Evolutionary conservation across 768 basidiomycete species (phyloP), one percentile per base, ranked within the genome.

Genomic region (Leucosporidium creatinivorum): DNA sequence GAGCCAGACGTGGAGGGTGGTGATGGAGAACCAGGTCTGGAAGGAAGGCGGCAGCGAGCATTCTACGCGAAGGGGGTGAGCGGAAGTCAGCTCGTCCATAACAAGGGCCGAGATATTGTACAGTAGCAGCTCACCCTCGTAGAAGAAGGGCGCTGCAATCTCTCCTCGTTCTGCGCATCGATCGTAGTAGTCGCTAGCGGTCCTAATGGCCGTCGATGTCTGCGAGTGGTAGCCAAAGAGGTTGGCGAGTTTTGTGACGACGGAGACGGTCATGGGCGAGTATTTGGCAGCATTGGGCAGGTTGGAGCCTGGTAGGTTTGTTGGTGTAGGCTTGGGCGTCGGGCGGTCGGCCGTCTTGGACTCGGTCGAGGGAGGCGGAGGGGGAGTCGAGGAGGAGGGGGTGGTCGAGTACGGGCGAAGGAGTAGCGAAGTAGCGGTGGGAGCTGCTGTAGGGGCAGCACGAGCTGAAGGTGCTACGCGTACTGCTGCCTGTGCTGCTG

Each of bases 21-120:
- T 91, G 60, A 96, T 80, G 6, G 89, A 90, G 80, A 97, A 97
- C 89, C 93, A 97, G 21, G 94, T 90, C 75, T 97, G 93, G 78
- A 94, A 96, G 0, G 94, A 96, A 18, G 87, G 88, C 15, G 93
- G 92, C 9, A 97, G 82, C 66, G 82, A 82, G 75, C 89, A 94
- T 67, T 85, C 93, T 96, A 73, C n/a, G 4, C 10, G 36, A 19
- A 12, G 39, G 39, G 39, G 39, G 33, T 5, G 30, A 55, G 21
- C 28, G 55, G 10, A 49, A 30, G 67, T 49, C 26, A 19, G 60
- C 60, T 39, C 18, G 10, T 36, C 5, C 58, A 19, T 7, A 28
- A 6, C 13, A 15, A 33, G 33, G 10, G 21, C 39, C 23, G 39
- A 55, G n/a, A 12, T 5, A n/a, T 25, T 30, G 19, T 19, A 51